phyloP scores from a whole-genome alignment of 1,284 basidiomycete genomes.

The Pholiota adiposa region DNA sequence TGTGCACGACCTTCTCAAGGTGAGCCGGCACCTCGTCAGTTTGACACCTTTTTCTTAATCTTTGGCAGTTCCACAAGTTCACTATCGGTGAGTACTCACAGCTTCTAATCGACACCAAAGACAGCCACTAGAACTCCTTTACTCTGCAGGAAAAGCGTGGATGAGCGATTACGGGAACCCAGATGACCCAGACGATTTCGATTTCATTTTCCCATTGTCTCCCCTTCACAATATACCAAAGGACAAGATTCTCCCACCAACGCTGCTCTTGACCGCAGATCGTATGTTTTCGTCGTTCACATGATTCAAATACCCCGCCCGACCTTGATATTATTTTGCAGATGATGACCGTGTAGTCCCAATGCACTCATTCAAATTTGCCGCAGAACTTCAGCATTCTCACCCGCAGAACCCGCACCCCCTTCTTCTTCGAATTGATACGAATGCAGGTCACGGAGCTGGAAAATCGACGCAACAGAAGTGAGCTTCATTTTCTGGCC shows the following conservation, averaged over 20 bases:
- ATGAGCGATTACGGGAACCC: slow-evolving; percentile 84
- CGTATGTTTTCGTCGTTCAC: slow-evolving; percentile 50
- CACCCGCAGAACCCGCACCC: slow-evolving; percentile 70
- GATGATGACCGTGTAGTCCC: slow-evolving; percentile 87
- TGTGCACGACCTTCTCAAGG: slow-evolving; percentile 82
- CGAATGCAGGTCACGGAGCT: slow-evolving; percentile 81
- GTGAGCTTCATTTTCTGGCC: slow-evolving; percentile 37
- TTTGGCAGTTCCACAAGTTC: slow-evolving; percentile 68
- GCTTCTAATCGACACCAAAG: slow-evolving; percentile 1
- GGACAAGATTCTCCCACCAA: slow-evolving; percentile 66
- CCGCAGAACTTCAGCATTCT: slow-evolving; percentile 72
- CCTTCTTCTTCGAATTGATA: slow-evolving; percentile 75
- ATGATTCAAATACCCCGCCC: slow-evolving; percentile 8
- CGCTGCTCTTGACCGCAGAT: slow-evolving; percentile 76
- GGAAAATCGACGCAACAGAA: slow-evolving; percentile 80
- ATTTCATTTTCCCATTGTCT: slow-evolving; percentile 80
- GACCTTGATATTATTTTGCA: slow-evolving; percentile 28
- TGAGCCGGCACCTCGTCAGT: slow-evolving; percentile 28
- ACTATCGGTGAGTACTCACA: slow-evolving; percentile 60
- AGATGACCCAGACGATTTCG: slow-evolving; percentile 74
- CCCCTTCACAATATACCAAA: slow-evolving; percentile 76
- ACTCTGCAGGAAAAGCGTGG: slow-evolving; percentile 69
- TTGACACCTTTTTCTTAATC: slow-evolving; percentile 5
- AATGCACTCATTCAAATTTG: slow-evolving; percentile 81
- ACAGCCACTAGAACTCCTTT: slow-evolving; percentile 7